Evolutionary conservation across 768 basidiomycete species (phyloP).

Genomic region (Russula lepida): DNA sequence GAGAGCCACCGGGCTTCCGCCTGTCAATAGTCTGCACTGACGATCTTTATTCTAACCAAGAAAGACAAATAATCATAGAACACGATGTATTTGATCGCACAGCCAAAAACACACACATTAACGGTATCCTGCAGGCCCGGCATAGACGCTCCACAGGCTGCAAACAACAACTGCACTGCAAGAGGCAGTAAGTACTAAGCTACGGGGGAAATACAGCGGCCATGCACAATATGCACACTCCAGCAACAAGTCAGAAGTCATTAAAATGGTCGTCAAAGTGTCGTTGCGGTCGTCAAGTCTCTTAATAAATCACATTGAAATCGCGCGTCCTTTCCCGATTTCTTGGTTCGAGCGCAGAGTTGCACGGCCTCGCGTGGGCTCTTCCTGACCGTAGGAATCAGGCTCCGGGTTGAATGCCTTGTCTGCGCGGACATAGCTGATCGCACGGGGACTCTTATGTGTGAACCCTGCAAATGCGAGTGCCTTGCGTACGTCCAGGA

Average conservation of each 20-base stretch:
- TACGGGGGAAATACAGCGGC: slow-evolving; percentile 8
- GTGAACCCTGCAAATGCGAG: slow-evolving; percentile 88
- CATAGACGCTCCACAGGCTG: neutral
- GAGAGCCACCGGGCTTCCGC: slow-evolving; percentile 9
- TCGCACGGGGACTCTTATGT: slow-evolving; percentile 76
- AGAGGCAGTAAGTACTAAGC: slow-evolving; percentile 8
- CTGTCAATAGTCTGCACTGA: neutral
- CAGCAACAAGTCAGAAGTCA: neutral
- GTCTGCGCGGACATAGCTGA: slow-evolving; percentile 70
- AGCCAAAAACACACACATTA: slow-evolving; percentile 3
- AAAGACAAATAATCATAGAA: slow-evolving; percentile 9
- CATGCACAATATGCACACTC: slow-evolving; percentile 10
- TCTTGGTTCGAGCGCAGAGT: slow-evolving; percentile 53
- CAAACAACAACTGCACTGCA: neutral
- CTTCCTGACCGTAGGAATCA: slow-evolving; percentile 39
- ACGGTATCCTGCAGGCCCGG: slow-evolving; percentile 8
- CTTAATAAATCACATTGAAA: slow-evolving; percentile 55
- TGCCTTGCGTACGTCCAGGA: slow-evolving; percentile 85
- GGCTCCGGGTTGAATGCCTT: slow-evolving; percentile 56
- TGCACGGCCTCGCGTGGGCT: slow-evolving; percentile 54
- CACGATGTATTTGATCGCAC: slow-evolving; percentile 9
- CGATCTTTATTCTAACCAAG: slow-evolving; percentile 11
- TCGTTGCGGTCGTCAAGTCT: slow-evolving; percentile 15
- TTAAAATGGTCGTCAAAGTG: slow-evolving; percentile 1
- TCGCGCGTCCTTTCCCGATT: slow-evolving; percentile 67